Base-by-base conservation (phyloP, 306 rosid genomes). In the Vicia sativa region DNA sequence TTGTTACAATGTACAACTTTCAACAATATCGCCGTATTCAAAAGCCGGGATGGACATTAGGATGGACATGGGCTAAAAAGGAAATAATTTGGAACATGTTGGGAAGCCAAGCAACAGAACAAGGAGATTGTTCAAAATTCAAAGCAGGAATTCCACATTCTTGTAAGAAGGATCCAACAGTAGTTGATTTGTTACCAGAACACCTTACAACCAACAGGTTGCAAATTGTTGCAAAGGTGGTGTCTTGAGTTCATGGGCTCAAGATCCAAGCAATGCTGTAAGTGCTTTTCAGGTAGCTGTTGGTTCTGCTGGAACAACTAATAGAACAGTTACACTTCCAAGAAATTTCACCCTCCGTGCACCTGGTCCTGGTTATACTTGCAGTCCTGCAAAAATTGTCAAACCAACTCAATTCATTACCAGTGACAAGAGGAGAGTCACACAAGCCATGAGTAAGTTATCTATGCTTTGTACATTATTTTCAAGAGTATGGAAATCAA, bases 61-160 rank as follows among this genome's bases (percentile, higher is more conserved):
- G 96, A 62, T 93, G 97, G 99, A 85, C 96, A 57, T 93, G 99
- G 99, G 96, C 99, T 0, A 88, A 93, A 68, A 93, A 93, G 71
- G 99, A 93, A 81, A 96, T 93, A n/a, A 90, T 90, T 28, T 90
- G 97, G 99, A 86, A 64, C 77, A 93, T 86, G 97, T 62, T 85
- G 89, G 99, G 99, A 71, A 65, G 61, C 49, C 99, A 93, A 74
- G 79, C 99, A 66, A 90, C 95, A 3, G 91, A 90, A 64, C 99
- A 93, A 84, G 99, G 99, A 11, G 96, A 93, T 54, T 93, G 99
- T 76, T 93, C 99, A 4, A 88, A 66, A 67, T 93, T 71, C 83
- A 86, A 86, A 65, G 96, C 90, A 48, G 87, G 68, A 7, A 23
- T 42, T 49, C 99, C 99, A 28, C 99, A 93, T 84, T 88, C 97